Conservation (phyloP, 2,329 filamentous ascomycete genomes). For the Pyrenochaeta sp. region DNA sequence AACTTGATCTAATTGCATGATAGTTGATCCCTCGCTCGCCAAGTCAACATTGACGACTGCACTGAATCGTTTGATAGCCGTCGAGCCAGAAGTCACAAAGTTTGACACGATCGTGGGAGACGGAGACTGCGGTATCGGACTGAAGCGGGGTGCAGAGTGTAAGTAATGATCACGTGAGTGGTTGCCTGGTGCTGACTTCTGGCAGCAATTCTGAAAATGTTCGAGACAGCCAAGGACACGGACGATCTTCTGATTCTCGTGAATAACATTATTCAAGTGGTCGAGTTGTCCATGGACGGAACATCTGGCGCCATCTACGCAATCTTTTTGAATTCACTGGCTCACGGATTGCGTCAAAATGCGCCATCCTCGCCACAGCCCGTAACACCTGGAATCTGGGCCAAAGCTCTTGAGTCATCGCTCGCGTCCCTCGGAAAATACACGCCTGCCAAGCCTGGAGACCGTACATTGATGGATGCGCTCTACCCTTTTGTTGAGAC, state of each 20-base stretch:
- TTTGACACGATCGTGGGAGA: conserved; percentile 86
- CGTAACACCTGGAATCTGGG: conserved; percentile 63
- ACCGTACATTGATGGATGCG: conserved; percentile 90
- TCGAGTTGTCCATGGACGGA: conserved; percentile 76
- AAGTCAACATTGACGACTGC: conserved; percentile 63
- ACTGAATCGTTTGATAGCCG: conserved; percentile 68
- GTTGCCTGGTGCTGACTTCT: conserved; percentile 31
- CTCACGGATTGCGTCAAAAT: conserved; percentile 69
- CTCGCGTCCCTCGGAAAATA: conserved; percentile 73
- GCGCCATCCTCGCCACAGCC: conserved; percentile 54
- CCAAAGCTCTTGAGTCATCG: conserved; percentile 74
- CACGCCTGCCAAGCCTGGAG: conserved; percentile 87
- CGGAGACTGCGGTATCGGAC: conserved; percentile 85
- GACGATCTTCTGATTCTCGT: conserved; percentile 68
- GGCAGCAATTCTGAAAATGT: conserved; percentile 51
- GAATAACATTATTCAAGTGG: conserved; percentile 66
- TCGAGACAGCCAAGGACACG: conserved; percentile 53
- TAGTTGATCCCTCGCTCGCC: conserved; percentile 60
- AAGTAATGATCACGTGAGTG: conserved; percentile 42
- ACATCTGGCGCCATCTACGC: conserved; percentile 80
- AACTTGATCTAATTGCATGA: conserved; percentile 16
- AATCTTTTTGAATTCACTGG: conserved; percentile 89
- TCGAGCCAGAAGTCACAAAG: conserved; percentile 70
- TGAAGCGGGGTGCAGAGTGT: conserved; percentile 85
- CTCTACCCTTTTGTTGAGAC: conserved; percentile 84